Conservation (phyloP, 1,284 basidiomycete species). For the Chalciporus sp. region DNA sequence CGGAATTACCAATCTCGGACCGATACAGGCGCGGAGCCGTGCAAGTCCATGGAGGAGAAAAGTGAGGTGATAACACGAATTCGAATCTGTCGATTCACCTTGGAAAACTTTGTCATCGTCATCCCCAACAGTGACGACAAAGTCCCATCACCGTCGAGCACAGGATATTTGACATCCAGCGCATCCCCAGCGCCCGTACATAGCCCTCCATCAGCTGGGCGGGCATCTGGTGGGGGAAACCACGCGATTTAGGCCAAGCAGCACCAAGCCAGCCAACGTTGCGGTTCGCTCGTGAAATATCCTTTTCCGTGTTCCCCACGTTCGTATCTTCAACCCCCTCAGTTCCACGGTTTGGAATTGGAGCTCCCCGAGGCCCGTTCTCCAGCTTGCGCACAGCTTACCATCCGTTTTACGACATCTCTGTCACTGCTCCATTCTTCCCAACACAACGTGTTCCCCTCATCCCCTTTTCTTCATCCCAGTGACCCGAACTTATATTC, state of each 20-base stretch:
- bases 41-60: conserved; percentile 10
- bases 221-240: neutral
- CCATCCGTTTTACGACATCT: conserved; percentile 27
- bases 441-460: conserved; percentile 23
- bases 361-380: conserved; percentile 25
- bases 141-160: neutral
- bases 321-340: conserved; percentile 28
- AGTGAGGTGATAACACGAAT: neutral
- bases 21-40: conserved; percentile 28
- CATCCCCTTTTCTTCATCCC: conserved; percentile 15
- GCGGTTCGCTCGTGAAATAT: conserved; percentile 8
- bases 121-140: conserved; percentile 5
- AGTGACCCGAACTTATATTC: conserved; percentile 19
- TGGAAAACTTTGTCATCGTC: conserved; percentile 15
- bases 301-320: conserved; percentile 30
- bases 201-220: conserved; percentile 3
- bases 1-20: conserved; percentile 29
- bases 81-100: neutral
- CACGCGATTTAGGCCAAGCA: neutral
- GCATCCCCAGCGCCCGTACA: neutral
- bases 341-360: conserved; percentile 25
- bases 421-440: conserved; percentile 17
- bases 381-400: conserved; percentile 24
- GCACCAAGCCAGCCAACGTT: neutral
- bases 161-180: conserved; percentile 4